Base-by-base conservation (phyloP, 352 stramenopile genomes). In the Globisporangium alternatum region DNA sequence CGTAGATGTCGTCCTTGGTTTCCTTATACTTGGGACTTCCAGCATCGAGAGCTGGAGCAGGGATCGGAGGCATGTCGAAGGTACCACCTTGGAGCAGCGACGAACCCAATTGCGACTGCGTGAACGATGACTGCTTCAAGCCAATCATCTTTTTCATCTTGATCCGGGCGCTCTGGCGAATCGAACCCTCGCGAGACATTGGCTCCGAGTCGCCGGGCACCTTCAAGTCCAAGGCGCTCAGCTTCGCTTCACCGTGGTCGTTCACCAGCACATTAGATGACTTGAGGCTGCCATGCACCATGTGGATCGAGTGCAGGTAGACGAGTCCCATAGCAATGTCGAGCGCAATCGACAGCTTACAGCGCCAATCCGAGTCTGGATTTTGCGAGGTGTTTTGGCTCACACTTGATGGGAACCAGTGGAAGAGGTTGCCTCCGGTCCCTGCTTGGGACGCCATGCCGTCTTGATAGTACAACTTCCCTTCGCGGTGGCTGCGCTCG, bases 241-340 rank as follows among this genome's bases (percentile, higher is more conserved):
- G 74, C 63, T 94, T 94, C 0, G 83, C 86, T 56, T 91, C 82
- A 31, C 83, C 80, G 28, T 86, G 74, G 41, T 90, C 78, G 63
- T 91, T 91, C 48, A 94, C 63, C 8, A 90, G 67, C 19, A 94
- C 83, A 41, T 89, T 91, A 7, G 77, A 75, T 1, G 86, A 74
- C 7, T 77, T 81, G 5, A 94, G 65, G 35, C 77, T 69, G 35
- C 81, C 80, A 25, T 92, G 86, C 19, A 83, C 75, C 49, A 88
- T 62, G 33, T 86, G 78, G 62, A 77, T 76, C 10, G 75, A 72
- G 51, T 94, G 86, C 7, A 94, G 66, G 47, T 94, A 94, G 53
- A 88, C 76, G 2, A 94, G 76, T 0, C 70, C 86, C 77, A 91
- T 90, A n/a, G 83, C 81, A 17, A 94, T 81, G 64, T 94, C 83